Evolutionary conservation across 1,284 basidiomycete genomes (phyloP).

Genomic region (Amylostereum chailletii): DNA sequence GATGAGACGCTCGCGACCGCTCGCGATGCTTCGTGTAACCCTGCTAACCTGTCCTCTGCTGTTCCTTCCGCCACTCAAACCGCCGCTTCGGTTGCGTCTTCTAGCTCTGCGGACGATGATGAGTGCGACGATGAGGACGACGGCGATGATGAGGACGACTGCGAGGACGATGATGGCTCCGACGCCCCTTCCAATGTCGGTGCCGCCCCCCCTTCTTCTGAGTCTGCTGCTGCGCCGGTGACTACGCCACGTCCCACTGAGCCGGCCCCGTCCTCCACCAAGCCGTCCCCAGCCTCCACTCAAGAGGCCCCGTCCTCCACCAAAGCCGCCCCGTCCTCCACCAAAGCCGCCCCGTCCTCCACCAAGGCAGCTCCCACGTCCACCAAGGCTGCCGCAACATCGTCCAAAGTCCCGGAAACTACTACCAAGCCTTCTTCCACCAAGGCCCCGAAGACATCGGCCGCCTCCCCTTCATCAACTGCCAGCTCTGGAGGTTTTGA

Average conservation of each 20-base stretch:
- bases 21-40: slow-evolving; percentile 46
- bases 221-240: slow-evolving; percentile 6
- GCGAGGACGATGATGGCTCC: slow-evolving; percentile 22
- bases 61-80: slow-evolving; percentile 18
- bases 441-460: slow-evolving; percentile 12
- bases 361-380: slow-evolving; percentile 13
- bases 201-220: slow-evolving; percentile 9
- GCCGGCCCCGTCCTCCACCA: slow-evolving; percentile 6
- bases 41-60: slow-evolving; percentile 17
- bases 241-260: slow-evolving; percentile 4
- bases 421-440: slow-evolving; percentile 7
- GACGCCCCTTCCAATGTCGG: slow-evolving; percentile 5
- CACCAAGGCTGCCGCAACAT: slow-evolving; percentile 8
- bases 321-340: slow-evolving; percentile 3
- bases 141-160: slow-evolving; percentile 15
- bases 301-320: slow-evolving; percentile 9
- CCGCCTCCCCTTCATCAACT: slow-evolving; percentile 14
- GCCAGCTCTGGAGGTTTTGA: slow-evolving; percentile 5
- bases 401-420: slow-evolving; percentile 5
- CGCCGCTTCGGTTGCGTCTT: slow-evolving; percentile 7
- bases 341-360: slow-evolving; percentile 4
- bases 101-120: slow-evolving; percentile 8
- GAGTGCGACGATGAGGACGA: slow-evolving; percentile 24
- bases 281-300: slow-evolving; percentile 11
- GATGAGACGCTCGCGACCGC: slow-evolving; percentile 36